Percentiles rank a stretch among this genome's conserved stretches.
phyloP scores from a whole-genome alignment of 2,329 filamentous ascomycete species.

The Ceratocystis harringtonii region DNA sequence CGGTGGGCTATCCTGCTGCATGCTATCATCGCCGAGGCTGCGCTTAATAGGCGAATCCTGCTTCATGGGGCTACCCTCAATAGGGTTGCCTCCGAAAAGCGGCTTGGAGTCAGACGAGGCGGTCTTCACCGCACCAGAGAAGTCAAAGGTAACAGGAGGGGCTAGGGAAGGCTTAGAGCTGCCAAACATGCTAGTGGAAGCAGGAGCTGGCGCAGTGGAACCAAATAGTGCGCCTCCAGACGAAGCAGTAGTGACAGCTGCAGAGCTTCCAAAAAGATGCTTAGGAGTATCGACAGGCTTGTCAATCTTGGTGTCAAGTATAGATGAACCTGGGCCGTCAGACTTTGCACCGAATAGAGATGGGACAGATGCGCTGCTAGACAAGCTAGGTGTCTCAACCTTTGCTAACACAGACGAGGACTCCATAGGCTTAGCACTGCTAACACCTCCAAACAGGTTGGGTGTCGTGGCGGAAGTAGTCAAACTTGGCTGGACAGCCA shows the following conservation, averaged over 20 bases:
- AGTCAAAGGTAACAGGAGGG: conserved; percentile 12
- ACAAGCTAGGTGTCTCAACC: conserved; percentile 6
- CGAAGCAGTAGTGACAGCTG: conserved; percentile 17
- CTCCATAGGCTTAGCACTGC: conserved; percentile 21
- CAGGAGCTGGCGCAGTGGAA: not conserved
- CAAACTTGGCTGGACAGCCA: conserved; percentile 2
- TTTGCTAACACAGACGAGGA: conserved; percentile 21
- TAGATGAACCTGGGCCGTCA: conserved; percentile 7
- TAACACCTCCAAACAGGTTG: conserved; percentile 16
- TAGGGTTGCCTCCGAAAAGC: conserved; percentile 26
- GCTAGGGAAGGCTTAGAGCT: conserved; percentile 12
- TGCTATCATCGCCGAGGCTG: conserved; percentile 9
- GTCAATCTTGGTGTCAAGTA: conserved; percentile 15
- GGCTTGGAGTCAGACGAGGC: conserved; percentile 22
- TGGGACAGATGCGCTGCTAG: conserved; percentile 21
- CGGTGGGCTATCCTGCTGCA: conserved; percentile 17
- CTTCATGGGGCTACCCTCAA: conserved; percentile 32
- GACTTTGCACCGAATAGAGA: conserved; percentile 25
- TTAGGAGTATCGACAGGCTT: conserved; percentile 17
- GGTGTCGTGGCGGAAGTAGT: conserved; percentile 8
- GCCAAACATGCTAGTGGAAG: conserved; percentile 24
- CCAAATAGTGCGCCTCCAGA: conserved; percentile 10
- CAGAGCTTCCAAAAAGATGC: conserved; percentile 24
- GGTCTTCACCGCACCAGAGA: not conserved
- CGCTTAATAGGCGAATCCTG: conserved; percentile 23